phyloP scores from a whole-genome alignment of 768 basidiomycete species.

The Lentinula detonsa region DNA sequence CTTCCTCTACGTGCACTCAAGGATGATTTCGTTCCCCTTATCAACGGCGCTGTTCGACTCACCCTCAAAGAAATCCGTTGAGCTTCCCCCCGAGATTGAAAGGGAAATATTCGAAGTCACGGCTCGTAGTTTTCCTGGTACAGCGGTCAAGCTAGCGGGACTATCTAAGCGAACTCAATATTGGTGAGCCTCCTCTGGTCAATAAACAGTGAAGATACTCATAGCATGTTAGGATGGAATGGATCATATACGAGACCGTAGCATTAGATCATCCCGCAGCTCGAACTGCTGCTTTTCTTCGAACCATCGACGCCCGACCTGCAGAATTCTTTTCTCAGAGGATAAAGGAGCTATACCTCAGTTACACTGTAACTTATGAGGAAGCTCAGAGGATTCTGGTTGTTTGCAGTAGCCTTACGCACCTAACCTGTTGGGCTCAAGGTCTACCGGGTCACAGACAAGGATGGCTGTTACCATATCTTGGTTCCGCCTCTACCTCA shows the following conservation, averaged over 20 bases:
- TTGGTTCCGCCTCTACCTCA: neutral
- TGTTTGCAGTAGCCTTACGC: slow-evolving; percentile 18
- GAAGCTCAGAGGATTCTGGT: slow-evolving; percentile 17
- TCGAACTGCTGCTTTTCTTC: slow-evolving; percentile 18
- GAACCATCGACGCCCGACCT: slow-evolving; percentile 21
- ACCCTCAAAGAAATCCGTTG: neutral
- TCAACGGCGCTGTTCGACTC: neutral
- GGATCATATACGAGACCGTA: slow-evolving; percentile 24
- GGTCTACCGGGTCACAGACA: neutral
- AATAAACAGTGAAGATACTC: neutral
- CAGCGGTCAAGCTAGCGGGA: slow-evolving; percentile 19
- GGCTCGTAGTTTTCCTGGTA: slow-evolving; percentile 17
- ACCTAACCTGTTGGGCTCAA: slow-evolving; percentile 22
- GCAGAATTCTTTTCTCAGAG: slow-evolving; percentile 21
- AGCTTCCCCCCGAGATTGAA: slow-evolving; percentile 27
- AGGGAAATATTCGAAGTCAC: slow-evolving; percentile 27
- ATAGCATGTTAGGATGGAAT: slow-evolving; percentile 21
- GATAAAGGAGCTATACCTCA: slow-evolving; percentile 21
- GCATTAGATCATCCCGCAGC: slow-evolving; percentile 16
- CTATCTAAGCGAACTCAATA: slow-evolving; percentile 16
- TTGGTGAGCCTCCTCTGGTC: slow-evolving; percentile 9
- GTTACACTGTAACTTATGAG: slow-evolving; percentile 13
- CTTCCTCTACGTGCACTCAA: neutral
- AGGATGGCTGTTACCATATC: slow-evolving; percentile 5
- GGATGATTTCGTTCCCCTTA: neutral